Conservation (phyloP, 768 basidiomycete species). For the Peribolospora kevripleyi region DNA sequence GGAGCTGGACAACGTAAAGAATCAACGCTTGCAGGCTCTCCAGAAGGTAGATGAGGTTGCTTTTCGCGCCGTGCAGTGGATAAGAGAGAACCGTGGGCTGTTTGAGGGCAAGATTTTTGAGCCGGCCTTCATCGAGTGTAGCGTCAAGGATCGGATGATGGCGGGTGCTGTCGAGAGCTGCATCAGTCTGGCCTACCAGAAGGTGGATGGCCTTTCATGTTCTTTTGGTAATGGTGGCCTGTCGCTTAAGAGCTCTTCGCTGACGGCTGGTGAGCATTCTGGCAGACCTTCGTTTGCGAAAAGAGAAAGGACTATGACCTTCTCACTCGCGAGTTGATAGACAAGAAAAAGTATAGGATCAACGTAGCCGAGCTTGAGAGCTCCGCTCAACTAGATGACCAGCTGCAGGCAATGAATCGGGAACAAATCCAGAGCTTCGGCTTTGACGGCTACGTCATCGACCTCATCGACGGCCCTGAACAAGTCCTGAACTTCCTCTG, state of each 20-base stretch:
- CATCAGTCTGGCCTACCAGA: background rate
- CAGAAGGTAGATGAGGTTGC: conserved; percentile 33
- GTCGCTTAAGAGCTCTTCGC: background rate
- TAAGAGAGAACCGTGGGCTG: conserved; percentile 35
- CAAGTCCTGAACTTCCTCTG: conserved; percentile 49
- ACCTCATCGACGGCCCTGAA: conserved; percentile 52
- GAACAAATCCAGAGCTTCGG: conserved; percentile 33
- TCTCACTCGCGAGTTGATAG: conserved; percentile 37
- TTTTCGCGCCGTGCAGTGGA: conserved; percentile 44
- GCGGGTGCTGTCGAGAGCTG: conserved; percentile 16
- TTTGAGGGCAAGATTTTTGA: conserved; percentile 70
- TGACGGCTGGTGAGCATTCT: background rate
- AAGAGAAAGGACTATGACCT: conserved; percentile 53
- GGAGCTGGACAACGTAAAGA: conserved; percentile 6
- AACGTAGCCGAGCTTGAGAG: conserved; percentile 6
- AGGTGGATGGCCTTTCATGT: background rate
- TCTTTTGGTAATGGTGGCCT: background rate
- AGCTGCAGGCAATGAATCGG: conserved; percentile 25
- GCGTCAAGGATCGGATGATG: conserved; percentile 37
- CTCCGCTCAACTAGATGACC: conserved; percentile 10
- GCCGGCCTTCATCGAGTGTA: conserved; percentile 51
- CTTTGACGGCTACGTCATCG: conserved; percentile 63
- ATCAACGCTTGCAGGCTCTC: conserved; percentile 27
- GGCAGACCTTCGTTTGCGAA: conserved; percentile 63
- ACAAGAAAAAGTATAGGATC: conserved; percentile 14